Base-by-base conservation (phyloP, 495 filamentous ascomycete genomes). In the Podospora appendiculata region DNA sequence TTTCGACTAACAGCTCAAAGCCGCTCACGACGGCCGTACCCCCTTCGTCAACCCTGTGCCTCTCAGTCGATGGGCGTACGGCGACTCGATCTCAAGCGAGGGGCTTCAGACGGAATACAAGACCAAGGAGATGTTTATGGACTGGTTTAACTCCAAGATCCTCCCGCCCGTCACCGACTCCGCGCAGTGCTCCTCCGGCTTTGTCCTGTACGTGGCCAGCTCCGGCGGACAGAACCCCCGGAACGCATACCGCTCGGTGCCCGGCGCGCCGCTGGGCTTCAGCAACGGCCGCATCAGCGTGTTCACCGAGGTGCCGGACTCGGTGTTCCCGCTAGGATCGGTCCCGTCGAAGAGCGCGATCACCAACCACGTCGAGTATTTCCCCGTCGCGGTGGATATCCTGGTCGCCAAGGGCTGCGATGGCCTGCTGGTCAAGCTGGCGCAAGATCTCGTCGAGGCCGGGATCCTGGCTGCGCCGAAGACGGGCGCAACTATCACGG, bases 371-470 rank as follows among this genome's bases (percentile, higher is more conserved):
- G 66, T 64, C 25, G 83, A 86, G 64, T 69, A 70, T 33, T 54
- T 85, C 35, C 83, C 83, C 1, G 82, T 87, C 0, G 75, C 74
- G 0, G 72, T 85, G 16, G 72, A 78, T 51, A 68, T 87, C 36
- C 63, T 83, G 61, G 81, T 77, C 3, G 77, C 80, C 3, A 75
- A 76, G 44, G 82, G 82, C 0, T 86, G 84, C 53, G 84, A 87
- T 65, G 70, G 75, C 0, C 69, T 86, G 65, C 60, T 86, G 42
- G 79, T 75, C 12, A 71, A 65, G 34, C 58, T 86, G 40, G 73
- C 81, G n/a, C 60, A 72, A 51, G 78, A 77, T 33, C 51, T 87
- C 19, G 62, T 72, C 0, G 56, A 59, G 34, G 69, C 63, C 0
- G 81, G 79, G 0, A 74, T 85, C 44, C 12, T 86, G 32, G 67